A percentile compares a stretch with the other conserved stretches of the same genome.
These are phyloP conservation scores for Solanum microdontum DNA, from an alignment of 257 asterid species.

Conservation along the genomic window DNA sequence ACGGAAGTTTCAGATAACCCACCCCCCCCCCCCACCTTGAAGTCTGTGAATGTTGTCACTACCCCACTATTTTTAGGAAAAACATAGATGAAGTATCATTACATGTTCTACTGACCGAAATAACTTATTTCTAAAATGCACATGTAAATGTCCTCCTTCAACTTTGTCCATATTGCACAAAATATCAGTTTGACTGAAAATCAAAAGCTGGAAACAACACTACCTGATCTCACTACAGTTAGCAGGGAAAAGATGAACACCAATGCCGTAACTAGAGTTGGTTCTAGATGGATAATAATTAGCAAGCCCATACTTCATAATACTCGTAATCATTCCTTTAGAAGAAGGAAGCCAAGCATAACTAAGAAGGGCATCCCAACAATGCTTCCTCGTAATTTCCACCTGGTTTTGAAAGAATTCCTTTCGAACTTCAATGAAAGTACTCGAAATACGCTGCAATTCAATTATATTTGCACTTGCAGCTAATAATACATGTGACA, in stretches of 20 bases:
- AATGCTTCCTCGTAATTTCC: constrained; percentile 44
- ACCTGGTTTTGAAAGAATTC: constrained; percentile 69
- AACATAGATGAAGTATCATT: background rate
- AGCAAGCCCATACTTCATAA: constrained; percentile 55
- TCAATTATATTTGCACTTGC: constrained; percentile 34
- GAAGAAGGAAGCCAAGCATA: constrained; percentile 86
- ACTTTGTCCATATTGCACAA: background rate
- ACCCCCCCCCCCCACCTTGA: background rate
- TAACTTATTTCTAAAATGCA: background rate
- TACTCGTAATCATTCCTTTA: constrained; percentile 26
- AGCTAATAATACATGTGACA: background rate
- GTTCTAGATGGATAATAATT: constrained; percentile 19
- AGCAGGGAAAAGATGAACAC: constrained; percentile 62
- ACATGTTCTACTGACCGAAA: background rate
- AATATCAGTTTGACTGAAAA: background rate
- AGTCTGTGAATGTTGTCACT: background rate
- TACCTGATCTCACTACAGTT: constrained; percentile 64
- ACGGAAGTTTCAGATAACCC: background rate
- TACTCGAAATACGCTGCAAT: constrained; percentile 25
- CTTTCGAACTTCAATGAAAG: constrained; percentile 29
- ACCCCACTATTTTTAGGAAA: background rate
- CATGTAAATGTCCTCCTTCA: background rate
- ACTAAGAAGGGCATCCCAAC: constrained; percentile 58
- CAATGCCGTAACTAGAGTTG: constrained; percentile 33
- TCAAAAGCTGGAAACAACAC: constrained; percentile 4